phyloP scores from a whole-genome alignment of 1,139 yeast species.

The Magnusiomyces tetraspermus region DNA sequence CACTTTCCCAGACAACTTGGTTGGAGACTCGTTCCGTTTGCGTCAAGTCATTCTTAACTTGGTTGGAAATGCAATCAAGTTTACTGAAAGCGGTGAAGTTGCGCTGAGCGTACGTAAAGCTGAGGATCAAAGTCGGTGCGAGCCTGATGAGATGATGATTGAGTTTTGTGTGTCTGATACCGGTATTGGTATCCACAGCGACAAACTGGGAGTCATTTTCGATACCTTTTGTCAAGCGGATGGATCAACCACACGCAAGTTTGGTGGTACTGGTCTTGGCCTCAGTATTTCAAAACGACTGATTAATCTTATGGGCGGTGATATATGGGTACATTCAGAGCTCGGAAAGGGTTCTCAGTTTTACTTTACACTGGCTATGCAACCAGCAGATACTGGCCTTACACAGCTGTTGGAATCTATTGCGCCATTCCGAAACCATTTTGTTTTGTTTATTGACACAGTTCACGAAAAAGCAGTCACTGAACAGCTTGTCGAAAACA shows the following conservation, averaged over 20 bases:
- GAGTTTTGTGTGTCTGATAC: constrained; percentile 85
- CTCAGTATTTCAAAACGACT: constrained; percentile 77
- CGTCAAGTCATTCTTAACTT: constrained; percentile 75
- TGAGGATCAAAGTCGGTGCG: constrained; percentile 33
- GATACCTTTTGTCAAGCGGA: constrained; percentile 90
- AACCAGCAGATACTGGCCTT: constrained; percentile 60
- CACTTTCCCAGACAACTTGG: constrained; percentile 74
- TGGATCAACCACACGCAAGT: constrained; percentile 83
- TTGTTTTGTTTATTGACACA: constrained; percentile 59
- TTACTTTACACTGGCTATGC: constrained; percentile 67
- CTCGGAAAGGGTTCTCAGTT: constrained; percentile 79
- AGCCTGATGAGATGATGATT: constrained; percentile 50
- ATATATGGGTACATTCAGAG: constrained; percentile 76
- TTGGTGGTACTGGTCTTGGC: constrained; percentile 88
- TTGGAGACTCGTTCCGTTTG: constrained; percentile 79
- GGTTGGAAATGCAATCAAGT: constrained; percentile 83
- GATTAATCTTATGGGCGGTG: constrained; percentile 82
- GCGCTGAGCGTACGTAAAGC: constrained; percentile 36
- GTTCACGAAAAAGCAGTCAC: constrained; percentile 63
- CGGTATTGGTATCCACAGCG: constrained; percentile 80
- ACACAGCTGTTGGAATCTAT: constrained; percentile 59
- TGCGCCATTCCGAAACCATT: constrained; percentile 51
- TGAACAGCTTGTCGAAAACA: constrained; percentile 43
- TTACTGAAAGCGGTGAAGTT: constrained; percentile 73
- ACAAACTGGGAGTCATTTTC: constrained; percentile 71